phyloP scores from a whole-genome alignment of 2,329 filamentous ascomycete genomes.

The Ascochyta rabiei region DNA sequence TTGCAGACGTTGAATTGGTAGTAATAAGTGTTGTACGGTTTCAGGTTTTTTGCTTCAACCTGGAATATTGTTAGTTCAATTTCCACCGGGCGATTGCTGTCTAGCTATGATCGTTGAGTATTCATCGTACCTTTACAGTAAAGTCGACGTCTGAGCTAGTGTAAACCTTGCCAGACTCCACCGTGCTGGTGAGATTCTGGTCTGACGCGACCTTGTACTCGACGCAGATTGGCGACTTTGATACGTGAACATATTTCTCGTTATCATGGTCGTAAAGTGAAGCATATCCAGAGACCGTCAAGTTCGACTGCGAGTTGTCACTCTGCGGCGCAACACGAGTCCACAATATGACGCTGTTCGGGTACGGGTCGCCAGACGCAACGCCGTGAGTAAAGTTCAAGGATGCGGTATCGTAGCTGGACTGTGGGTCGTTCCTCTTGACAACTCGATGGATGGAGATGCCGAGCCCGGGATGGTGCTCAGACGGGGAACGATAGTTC shows the following conservation, averaged over 20 bases:
- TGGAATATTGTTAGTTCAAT: constrained; percentile 34
- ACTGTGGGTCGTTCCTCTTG: constrained; percentile 53
- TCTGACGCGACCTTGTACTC: constrained; percentile 66
- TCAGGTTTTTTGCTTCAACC: constrained; percentile 68
- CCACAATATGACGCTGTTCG: constrained; percentile 48
- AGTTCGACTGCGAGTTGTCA: constrained; percentile 50
- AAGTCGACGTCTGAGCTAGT: constrained; percentile 78
- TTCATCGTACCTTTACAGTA: constrained; percentile 67
- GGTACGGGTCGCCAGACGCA: constrained; percentile 54
- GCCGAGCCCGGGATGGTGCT: constrained; percentile 66
- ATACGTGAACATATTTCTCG: constrained; percentile 59
- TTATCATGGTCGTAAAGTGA: constrained; percentile 61
- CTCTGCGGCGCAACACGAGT: constrained; percentile 46
- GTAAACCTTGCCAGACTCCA: constrained; percentile 65
- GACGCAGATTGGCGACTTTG: constrained; percentile 69
- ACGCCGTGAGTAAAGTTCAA: constrained; percentile 54
- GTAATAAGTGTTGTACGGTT: constrained; percentile 69
- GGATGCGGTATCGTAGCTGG: constrained; percentile 26
- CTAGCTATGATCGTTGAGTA: neutral
- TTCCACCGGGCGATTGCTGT: no score
- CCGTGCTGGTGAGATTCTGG: constrained; percentile 54
- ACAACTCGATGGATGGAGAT: constrained; percentile 68
- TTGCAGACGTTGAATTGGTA: constrained; percentile 74
- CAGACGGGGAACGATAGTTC: constrained; percentile 71
- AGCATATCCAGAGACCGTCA: constrained; percentile 62